Evolutionary conservation across 441 rosid genomes (phyloP), one percentile per base, ranked within the genome.

Genomic region (Erodium moschatum): DNA sequence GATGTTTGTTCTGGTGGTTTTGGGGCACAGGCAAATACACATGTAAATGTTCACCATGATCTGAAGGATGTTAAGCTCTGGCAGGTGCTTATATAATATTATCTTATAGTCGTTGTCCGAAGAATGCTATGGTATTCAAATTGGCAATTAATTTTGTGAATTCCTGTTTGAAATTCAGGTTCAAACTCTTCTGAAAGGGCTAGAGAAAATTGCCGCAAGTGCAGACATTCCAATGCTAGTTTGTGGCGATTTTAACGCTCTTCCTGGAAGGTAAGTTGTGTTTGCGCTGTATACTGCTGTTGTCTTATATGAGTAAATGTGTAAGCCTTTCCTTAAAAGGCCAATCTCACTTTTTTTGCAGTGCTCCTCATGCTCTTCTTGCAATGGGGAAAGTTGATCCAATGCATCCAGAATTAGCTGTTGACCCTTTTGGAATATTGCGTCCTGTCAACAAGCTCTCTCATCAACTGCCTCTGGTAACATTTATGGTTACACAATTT

Each of bases 171-270:
- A 66, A 71, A 71, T 68, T 78, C 80, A 95, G 99, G 97, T 95
- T 42, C 99, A 89, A 72, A 95, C 99, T 4, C 92, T 95, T 44
- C 72, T 95, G 72, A 95, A 95, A 79, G 99, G 99, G 65, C 82
- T 95, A 81, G 98, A 95, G 79, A 95, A 95, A 79, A 90, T 95
- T 72, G 98, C 97, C 42, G 95, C 95, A 15, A 95, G 99, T 70
- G 99, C 99, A 7, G 97, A 95, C 82, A 92, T 95, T 75, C 99
- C 99, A 31, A 95, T 95, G 98, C 67, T 95, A 80, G 96, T 95
- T 27, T 95, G 97, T 84, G 99, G 99, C 63, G 99, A 95, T 85
- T 95, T 95, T 74, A 87, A 86, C 79, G 90, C 99, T 1, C 76
- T 83, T 70, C 98, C 99, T 33, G 96, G 95, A 74, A 95, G 99